Percentiles rank a stretch among this genome's conserved stretches.
phyloP scores from a whole-genome alignment of 495 filamentous ascomycete genomes.

The Sporormia fimetaria region DNA sequence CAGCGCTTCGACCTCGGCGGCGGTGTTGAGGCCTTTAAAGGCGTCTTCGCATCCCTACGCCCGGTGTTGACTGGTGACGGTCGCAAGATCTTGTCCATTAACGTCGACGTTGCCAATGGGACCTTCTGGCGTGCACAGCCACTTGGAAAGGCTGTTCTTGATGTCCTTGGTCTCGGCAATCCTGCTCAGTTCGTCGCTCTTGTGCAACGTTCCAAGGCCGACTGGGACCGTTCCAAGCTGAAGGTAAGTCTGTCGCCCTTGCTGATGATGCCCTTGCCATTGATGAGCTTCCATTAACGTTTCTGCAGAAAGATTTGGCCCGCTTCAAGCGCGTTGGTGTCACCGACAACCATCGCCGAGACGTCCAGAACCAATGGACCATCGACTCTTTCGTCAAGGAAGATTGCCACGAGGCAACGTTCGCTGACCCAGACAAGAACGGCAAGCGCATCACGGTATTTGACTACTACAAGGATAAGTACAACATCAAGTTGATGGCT shows the following conservation, averaged over 20 bases:
- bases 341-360: conserved; percentile 33
- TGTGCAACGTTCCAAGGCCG: conserved; percentile 4
- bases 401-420: conserved; percentile 45
- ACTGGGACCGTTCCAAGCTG: conserved; percentile 31
- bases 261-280: no score
- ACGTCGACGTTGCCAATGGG: conserved; percentile 71
- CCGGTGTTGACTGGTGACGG: conserved; percentile 42
- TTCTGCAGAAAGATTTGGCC: conserved; percentile 41
- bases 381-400: conserved; percentile 50
- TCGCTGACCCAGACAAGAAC: conserved; percentile 45
- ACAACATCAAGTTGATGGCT: conserved; percentile 46
- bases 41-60: conserved; percentile 71
- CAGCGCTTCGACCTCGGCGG: conserved; percentile 37
- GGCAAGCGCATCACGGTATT: conserved; percentile 38
- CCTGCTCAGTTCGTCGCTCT: conserved; percentile 10
- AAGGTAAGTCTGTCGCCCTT: no score
- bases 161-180: conserved; percentile 16
- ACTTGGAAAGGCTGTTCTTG: conserved; percentile 28
- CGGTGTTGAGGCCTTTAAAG: conserved; percentile 69
- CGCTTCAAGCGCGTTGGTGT: conserved; percentile 57
- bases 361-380: conserved; percentile 39
- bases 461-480: conserved; percentile 57
- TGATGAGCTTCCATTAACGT: no score
- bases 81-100: conserved; percentile 43
- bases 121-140: conserved; percentile 51